Evolutionary conservation across 2,329 filamentous ascomycete genomes (phyloP), one percentile per base, ranked within the genome.

Genomic region (Claviceps fusiformis): DNA sequence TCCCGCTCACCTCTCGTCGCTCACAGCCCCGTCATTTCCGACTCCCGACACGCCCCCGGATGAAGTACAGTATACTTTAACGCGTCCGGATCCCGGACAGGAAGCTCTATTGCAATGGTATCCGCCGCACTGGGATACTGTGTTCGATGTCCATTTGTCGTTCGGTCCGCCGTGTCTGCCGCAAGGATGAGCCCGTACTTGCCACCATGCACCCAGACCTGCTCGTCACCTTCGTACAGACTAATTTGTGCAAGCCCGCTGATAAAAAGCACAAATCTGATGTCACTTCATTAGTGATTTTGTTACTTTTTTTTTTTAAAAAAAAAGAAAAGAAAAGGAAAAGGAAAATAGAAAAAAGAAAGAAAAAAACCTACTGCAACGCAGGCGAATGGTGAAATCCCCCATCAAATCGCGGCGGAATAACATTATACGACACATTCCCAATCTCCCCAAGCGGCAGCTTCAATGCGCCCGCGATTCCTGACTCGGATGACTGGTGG

Each of bases 321-420:
- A 19, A 9, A 44, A 9, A 44, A 10, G 19, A 9, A 19, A 3
- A 9, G 5, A 24, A 10, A 43, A 6, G 5, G 15, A n/a, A 17
- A 5, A n/a, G 3, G n/a, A 15, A 43, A 7, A n/a, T n/a, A n/a
- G n/a, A 17, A 43, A 15, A 17, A 5, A 8, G 0, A 43, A 17
- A 43, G 2, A 5, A 31, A 9, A n/a, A 3, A 24, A 48, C 70
- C 54, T 61, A 74, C 72, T 75, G 73, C 19, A 65, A 62, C 2
- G 60, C 58, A 17, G 74, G 73, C 2, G 73, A 71, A 58, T 70
- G 70, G 54, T 75, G 73, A 49, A 66, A 57, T 1, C 71, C 73
- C 2, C 70, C 70, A 51, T 73, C 65, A 47, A 68, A 73, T 0
- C 61, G 53, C 1, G 67, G 61, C 3, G 71, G 71, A 6, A 74